These are phyloP conservation scores for Rutidosis leptorrhynchoides DNA, from an alignment of 129 eudicot genomes.

Conservation along the genomic window DNA sequence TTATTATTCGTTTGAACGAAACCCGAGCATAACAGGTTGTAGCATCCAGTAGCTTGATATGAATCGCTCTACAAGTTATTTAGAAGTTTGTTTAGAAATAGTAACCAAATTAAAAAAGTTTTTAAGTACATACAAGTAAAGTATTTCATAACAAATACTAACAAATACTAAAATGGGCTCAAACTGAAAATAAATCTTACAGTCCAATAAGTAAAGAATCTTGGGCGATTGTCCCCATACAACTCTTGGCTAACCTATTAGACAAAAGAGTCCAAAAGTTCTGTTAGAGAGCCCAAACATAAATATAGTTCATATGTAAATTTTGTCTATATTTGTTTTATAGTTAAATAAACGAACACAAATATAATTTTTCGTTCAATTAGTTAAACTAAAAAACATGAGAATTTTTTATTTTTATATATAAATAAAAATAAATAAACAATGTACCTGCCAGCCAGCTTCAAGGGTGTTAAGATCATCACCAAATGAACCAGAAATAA, in stretches of 20 bases:
- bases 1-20: conserved; percentile 77
- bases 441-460: conserved; percentile 91
- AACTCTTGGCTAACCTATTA: conserved; percentile 93
- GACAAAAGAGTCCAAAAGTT: conserved; percentile 17
- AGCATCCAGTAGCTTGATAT: conserved; percentile 92
- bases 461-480: conserved; percentile 83
- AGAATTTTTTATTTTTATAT: too few species aligned
- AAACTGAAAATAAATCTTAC: conserved; percentile 40
- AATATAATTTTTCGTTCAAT: too few species aligned
- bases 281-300: conserved; percentile 5
- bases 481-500: conserved; percentile 72
- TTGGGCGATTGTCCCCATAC: conserved; percentile 86
- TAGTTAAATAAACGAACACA: too few species aligned
- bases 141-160: background rate
- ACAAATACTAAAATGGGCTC: background rate
- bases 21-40: conserved; percentile 90
- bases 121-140: too few species aligned
- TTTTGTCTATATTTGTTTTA: too few species aligned
- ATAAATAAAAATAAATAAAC: too few species aligned
- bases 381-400: too few species aligned
- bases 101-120: background rate
- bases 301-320: too few species aligned
- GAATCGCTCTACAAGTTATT: conserved; percentile 67
- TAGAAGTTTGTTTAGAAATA: conserved; percentile 2
- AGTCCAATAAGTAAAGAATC: conserved; percentile 98